Percentiles rank a stretch among this genome's conserved stretches.
phyloP scores from a whole-genome alignment of 768 basidiomycete species.

The Psilocybe subaeruginosa region DNA sequence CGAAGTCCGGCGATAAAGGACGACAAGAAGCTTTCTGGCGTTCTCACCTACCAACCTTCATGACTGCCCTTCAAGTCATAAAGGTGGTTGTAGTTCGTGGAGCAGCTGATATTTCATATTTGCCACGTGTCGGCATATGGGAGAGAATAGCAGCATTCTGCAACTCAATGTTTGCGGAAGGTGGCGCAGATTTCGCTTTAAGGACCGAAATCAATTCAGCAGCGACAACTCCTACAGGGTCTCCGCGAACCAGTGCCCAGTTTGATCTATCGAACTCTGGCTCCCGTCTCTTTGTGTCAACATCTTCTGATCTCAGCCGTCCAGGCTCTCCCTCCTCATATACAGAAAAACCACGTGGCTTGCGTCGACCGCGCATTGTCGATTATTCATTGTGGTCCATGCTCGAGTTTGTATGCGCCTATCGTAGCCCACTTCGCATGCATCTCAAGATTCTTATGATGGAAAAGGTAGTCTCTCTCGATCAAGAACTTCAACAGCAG shows the following conservation, averaged over 20 bases:
- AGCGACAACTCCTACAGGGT: conserved; percentile 52
- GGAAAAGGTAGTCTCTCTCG: conserved; percentile 61
- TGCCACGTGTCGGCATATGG: conserved; percentile 62
- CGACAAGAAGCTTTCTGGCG: conserved; percentile 24
- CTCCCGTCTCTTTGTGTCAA: conserved; percentile 21
- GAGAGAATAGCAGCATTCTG: conserved; percentile 58
- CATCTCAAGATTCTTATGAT: conserved; percentile 70
- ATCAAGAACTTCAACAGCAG: conserved; percentile 49
- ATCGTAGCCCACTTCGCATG: conserved; percentile 62
- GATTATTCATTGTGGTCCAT: conserved; percentile 79
- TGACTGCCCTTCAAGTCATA: conserved; percentile 64
- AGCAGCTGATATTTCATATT: conserved; percentile 56
- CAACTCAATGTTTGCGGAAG: conserved; percentile 52
- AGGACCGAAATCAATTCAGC: conserved; percentile 43
- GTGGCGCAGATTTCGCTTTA: conserved; percentile 66
- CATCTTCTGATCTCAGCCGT: conserved; percentile 31
- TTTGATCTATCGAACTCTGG: conserved; percentile 30
- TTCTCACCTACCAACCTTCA: conserved; percentile 42
- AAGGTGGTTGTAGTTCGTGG: conserved; percentile 70
- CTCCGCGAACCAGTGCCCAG: conserved; percentile 50
- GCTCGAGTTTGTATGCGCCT: conserved; percentile 65
- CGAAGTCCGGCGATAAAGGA: conserved; percentile 38
- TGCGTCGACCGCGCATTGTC: conserved; percentile 54
- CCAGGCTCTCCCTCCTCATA: conserved; percentile 22
- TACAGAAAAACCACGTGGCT: conserved; percentile 15